phyloP scores from a whole-genome alignment of 768 basidiomycete species.

The Trametes maxima region DNA sequence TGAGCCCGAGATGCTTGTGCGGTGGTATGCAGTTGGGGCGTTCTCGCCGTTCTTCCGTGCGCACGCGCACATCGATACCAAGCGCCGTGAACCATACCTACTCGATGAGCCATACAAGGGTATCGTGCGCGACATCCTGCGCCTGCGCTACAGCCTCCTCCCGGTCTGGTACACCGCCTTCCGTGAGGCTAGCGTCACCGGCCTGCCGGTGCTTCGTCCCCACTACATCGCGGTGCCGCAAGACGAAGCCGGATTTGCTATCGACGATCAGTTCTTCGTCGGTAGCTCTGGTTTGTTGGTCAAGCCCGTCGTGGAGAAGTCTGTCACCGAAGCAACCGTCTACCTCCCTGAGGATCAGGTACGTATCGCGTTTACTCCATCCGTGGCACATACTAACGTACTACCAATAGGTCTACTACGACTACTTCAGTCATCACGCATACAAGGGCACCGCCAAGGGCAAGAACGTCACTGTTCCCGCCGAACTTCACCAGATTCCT shows the following conservation, averaged over 20 bases:
- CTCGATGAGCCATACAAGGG: conserved; percentile 88
- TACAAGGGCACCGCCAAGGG: conserved; percentile 70
- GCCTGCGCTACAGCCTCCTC: conserved; percentile 82
- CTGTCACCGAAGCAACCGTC: conserved; percentile 65
- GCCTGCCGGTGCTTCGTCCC: conserved; percentile 86
- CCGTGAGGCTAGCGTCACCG: conserved; percentile 80
- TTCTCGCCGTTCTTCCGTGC: conserved; percentile 99
- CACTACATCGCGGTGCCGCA: conserved; percentile 94
- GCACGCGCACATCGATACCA: conserved; percentile 97
- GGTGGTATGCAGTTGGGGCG: conserved; percentile 96
- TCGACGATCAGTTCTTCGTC: conserved; percentile 95
- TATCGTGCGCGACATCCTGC: conserved; percentile 76
- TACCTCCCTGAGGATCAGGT: conserved; percentile 91
- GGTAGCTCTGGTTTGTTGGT: conserved; percentile 87
- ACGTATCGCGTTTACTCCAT: conserved; percentile 6
- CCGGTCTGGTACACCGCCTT: conserved; percentile 99
- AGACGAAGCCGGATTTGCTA: conserved; percentile 79
- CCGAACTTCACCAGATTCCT: conserved; percentile 80
- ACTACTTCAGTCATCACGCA: conserved; percentile 77
- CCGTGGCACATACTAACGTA: background rate
- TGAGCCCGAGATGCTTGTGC: conserved; percentile 87
- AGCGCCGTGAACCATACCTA: conserved; percentile 94
- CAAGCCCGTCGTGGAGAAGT: conserved; percentile 85
- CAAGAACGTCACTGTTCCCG: conserved; percentile 71
- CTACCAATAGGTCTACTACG: conserved; percentile 77